Percentiles rank a stretch among this genome's conserved stretches.
phyloP scores from a whole-genome alignment of 148 eudicot genomes.

The Selenicereus undatus region DNA sequence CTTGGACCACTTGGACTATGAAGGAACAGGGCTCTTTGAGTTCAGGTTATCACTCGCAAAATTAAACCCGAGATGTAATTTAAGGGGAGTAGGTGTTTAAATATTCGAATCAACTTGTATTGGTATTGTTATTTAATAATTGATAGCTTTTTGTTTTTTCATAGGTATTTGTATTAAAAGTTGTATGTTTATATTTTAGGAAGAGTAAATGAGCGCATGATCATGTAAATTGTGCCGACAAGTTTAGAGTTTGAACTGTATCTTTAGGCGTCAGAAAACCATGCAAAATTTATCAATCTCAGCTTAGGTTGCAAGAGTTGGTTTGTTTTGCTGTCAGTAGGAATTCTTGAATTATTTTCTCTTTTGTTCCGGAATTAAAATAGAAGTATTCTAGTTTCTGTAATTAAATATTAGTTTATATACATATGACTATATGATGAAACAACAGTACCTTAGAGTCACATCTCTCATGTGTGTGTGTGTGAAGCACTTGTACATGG shows the following conservation, averaged over 20 bases:
- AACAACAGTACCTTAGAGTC: no score
- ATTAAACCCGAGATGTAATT: neutral
- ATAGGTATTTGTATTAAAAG: neutral
- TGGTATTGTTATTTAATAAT: no score
- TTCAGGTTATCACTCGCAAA: no score
- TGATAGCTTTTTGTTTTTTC: no score
- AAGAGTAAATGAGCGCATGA: neutral
- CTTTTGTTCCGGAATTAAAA: neutral
- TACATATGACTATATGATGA: no score
- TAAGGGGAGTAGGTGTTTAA: neutral
- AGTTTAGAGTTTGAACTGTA: neutral
- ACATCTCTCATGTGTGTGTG: no score
- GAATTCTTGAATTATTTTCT: neutral
- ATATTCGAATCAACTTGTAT: no score
- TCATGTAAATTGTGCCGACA: neutral
- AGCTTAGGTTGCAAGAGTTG: neutral
- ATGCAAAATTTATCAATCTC: neutral
- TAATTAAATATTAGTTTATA: no score
- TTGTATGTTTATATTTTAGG: neutral
- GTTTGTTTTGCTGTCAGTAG: neutral
- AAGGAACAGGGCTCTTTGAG: no score
- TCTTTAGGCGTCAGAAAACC: neutral
- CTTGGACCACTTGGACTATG: no score
- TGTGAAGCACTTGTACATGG: no score
- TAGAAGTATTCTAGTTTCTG: no score